A percentile compares a stretch with the other conserved stretches of the same genome.
Evolutionary conservation across 768 basidiomycete genomes (phyloP).

Genomic region (Leucocoprinus leucothites): DNA sequence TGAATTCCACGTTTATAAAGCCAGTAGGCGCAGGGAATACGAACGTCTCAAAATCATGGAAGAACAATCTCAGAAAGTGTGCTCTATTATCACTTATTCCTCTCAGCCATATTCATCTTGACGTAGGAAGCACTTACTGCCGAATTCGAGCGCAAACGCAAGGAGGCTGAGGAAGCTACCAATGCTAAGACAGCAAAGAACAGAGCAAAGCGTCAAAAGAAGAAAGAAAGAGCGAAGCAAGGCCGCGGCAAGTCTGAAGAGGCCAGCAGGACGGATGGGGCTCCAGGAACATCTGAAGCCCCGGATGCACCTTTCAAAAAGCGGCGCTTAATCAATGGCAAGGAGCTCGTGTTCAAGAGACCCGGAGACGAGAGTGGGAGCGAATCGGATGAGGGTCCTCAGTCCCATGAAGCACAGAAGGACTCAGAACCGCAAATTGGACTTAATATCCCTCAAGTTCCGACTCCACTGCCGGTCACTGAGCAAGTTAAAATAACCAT

Average conservation of each 20-base stretch:
- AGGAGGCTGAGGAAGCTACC: slow-evolving; percentile 64
- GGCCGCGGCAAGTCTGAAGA: slow-evolving; percentile 24
- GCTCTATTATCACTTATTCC: slow-evolving; percentile 18
- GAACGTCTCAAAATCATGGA: slow-evolving; percentile 91
- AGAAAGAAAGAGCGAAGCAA: slow-evolving; percentile 69
- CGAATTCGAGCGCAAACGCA: slow-evolving; percentile 75
- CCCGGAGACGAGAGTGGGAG: slow-evolving; percentile 40
- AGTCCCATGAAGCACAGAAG: slow-evolving; percentile 1
- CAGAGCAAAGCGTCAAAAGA: slow-evolving; percentile 89
- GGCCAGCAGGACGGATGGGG: slow-evolving; percentile 14
- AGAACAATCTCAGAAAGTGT: slow-evolving; percentile 73
- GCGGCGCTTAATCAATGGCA: slow-evolving; percentile 75
- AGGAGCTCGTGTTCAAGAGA: slow-evolving; percentile 55
- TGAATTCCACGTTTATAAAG: slow-evolving; percentile 99
- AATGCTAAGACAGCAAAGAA: slow-evolving; percentile 96
- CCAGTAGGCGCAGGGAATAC: slow-evolving; percentile 89
- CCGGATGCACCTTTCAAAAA: slow-evolving; percentile 62
- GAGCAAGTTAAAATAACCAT: slow-evolving; percentile 27
- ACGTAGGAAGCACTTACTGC: slow-evolving; percentile 63
- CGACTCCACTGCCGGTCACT: slow-evolving; percentile 8
- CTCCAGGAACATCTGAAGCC: slow-evolving; percentile 17
- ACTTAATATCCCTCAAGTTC: background rate
- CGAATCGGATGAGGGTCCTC: slow-evolving; percentile 26
- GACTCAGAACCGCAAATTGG: background rate
- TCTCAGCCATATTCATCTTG: slow-evolving; percentile 1